Evolutionary conservation across 164 flowering plant genomes (phyloP).

Genomic region (Umbellularia californica): DNA sequence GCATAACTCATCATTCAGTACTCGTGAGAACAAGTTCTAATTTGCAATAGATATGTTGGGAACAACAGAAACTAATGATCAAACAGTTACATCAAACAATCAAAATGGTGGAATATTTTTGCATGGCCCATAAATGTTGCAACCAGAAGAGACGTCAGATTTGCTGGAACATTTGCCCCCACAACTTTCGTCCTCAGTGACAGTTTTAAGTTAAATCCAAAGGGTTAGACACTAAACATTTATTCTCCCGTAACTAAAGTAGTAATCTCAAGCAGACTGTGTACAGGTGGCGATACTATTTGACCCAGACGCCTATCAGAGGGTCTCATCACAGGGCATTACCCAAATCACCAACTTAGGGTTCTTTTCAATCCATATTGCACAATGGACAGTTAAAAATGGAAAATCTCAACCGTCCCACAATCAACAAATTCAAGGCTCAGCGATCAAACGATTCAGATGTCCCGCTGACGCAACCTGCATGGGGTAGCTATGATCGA

Average conservation of each 20-base stretch:
- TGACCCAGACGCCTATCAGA: neutral
- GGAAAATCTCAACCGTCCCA: too few relatives aligned
- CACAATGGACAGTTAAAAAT: neutral
- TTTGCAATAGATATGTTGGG: too few relatives aligned
- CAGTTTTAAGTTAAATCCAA: neutral
- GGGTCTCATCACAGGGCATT: neutral
- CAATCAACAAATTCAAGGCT: neutral
- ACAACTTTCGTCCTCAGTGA: neutral
- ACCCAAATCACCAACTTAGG: neutral
- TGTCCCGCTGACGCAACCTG: neutral
- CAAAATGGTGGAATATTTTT: neutral
- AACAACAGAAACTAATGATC: too few relatives aligned
- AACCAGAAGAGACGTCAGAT: neutral
- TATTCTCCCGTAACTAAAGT: neutral
- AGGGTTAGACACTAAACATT: neutral
- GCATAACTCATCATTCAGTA: too few relatives aligned
- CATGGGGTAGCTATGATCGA: neutral
- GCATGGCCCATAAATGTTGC: neutral
- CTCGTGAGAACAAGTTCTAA: too few relatives aligned
- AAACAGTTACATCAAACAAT: too few relatives aligned
- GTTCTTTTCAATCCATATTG: neutral
- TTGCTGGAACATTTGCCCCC: neutral
- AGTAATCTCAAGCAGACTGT: neutral
- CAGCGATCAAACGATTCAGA: neutral
- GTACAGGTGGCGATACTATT: neutral